Conservation (phyloP, 495 filamentous ascomycete genomes). For the Clavariopsis aquatica region DNA sequence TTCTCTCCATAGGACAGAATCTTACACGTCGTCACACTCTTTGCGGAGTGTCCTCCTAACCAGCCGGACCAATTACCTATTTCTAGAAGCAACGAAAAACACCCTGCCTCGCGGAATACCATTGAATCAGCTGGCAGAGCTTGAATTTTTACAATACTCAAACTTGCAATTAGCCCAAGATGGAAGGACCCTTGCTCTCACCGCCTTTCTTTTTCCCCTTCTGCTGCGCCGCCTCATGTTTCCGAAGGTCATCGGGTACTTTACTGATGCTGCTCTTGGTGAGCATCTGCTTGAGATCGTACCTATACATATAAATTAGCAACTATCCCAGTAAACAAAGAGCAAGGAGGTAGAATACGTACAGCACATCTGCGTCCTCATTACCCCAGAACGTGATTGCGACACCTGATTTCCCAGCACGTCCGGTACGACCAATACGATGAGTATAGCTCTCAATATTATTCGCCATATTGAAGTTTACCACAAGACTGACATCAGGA, state of each 20-base stretch:
- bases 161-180: slow-evolving; percentile 41
- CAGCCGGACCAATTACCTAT: too few relatives aligned
- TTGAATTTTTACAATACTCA: too few relatives aligned
- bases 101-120: too few relatives aligned
- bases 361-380: slow-evolving; percentile 92
- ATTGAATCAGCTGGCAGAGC: too few relatives aligned
- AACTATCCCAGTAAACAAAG: background rate
- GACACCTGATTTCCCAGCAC: slow-evolving; percentile 96
- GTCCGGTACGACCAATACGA: slow-evolving; percentile 94
- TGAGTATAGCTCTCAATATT: slow-evolving; percentile 97
- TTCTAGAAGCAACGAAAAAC: too few relatives aligned
- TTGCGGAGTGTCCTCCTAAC: too few relatives aligned
- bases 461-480: slow-evolving; percentile 99
- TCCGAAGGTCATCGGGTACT: slow-evolving; percentile 88
- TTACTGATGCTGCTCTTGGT: slow-evolving; percentile 86
- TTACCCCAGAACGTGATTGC: slow-evolving; percentile 94
- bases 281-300: slow-evolving; percentile 95
- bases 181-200: slow-evolving; percentile 51
- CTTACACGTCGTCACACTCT: too few relatives aligned
- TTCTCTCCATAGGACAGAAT: too few relatives aligned
- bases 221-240: slow-evolving; percentile 93
- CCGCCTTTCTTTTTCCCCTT: slow-evolving; percentile 62
- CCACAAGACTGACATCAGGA: slow-evolving; percentile 85
- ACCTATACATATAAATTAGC: slow-evolving; percentile 1
- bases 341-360: background rate